Evolutionary conservation across 805 yeast species (phyloP).

Genomic region (Candida loeiensis): DNA sequence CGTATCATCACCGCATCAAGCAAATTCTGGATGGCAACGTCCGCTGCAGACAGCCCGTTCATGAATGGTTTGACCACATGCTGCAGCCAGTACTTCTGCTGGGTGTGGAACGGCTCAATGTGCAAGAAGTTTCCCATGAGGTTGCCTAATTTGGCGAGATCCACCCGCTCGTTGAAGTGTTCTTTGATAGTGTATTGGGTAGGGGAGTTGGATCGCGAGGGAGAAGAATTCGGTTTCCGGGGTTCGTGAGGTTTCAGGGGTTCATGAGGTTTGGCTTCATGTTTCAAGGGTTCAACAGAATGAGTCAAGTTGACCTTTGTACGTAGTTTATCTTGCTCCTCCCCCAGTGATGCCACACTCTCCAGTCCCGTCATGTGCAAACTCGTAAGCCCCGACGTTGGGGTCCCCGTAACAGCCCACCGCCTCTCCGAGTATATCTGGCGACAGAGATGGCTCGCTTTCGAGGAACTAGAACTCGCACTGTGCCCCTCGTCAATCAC

Average conservation of each 20-base stretch:
- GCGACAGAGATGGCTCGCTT: slow-evolving; percentile 48
- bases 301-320: no score
- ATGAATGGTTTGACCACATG: slow-evolving; percentile 48
- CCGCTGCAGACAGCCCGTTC: slow-evolving; percentile 37
- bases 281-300: no score
- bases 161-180: slow-evolving; percentile 50
- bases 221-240: no score
- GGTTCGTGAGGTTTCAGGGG: no score
- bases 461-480: slow-evolving; percentile 50
- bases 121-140: slow-evolving; percentile 51
- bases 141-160: slow-evolving; percentile 50
- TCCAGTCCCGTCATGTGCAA: slow-evolving; percentile 37
- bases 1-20: slow-evolving; percentile 51
- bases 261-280: no score
- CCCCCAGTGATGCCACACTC: neutral
- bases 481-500: slow-evolving; percentile 78
- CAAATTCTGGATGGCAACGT: slow-evolving; percentile 37
- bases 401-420: slow-evolving; percentile 78
- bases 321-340: no score
- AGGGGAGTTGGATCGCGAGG: no score
- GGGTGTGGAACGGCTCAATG: slow-evolving; percentile 55
- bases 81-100: slow-evolving; percentile 45
- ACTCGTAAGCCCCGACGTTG: slow-evolving; percentile 65
- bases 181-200: slow-evolving; percentile 43
- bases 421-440: slow-evolving; percentile 53